Conservation (phyloP, 225 moss, liverwort and hornwort species). For the Rhytidiadelphus loreus region DNA sequence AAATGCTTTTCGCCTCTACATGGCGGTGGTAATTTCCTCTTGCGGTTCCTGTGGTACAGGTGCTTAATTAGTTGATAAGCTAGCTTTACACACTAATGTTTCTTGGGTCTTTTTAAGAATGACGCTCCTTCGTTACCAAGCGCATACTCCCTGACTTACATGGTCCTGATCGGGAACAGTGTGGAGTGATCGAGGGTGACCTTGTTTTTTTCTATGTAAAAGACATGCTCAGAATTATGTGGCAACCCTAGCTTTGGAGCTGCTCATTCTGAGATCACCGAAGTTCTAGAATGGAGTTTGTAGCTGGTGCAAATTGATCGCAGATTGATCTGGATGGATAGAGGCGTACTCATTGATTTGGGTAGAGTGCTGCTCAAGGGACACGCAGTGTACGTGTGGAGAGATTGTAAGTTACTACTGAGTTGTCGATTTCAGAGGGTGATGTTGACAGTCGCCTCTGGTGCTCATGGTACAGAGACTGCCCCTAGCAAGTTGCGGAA, state of each 20-base stretch:
- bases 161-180: neutral
- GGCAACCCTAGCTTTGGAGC: neutral
- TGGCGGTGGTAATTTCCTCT: neutral
- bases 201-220: too few species aligned
- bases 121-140: neutral
- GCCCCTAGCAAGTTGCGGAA: neutral
- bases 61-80: neutral
- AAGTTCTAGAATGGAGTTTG: neutral
- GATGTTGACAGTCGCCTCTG: neutral
- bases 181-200: neutral
- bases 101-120: neutral
- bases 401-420: neutral
- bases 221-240: too few species aligned
- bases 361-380: neutral
- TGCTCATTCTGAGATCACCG: neutral
- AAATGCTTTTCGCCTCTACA: neutral
- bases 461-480: neutral
- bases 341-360: neutral
- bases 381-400: neutral
- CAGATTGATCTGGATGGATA: neutral
- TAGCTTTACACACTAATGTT: neutral
- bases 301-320: neutral
- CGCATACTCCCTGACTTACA: fast-evolving
- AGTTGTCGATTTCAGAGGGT: neutral
- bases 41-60: fast-evolving